Evolutionary conservation across 2,329 filamentous ascomycete species (phyloP), one percentile per base, ranked within the genome.

Genomic region (Neoascochyta sp.): DNA sequence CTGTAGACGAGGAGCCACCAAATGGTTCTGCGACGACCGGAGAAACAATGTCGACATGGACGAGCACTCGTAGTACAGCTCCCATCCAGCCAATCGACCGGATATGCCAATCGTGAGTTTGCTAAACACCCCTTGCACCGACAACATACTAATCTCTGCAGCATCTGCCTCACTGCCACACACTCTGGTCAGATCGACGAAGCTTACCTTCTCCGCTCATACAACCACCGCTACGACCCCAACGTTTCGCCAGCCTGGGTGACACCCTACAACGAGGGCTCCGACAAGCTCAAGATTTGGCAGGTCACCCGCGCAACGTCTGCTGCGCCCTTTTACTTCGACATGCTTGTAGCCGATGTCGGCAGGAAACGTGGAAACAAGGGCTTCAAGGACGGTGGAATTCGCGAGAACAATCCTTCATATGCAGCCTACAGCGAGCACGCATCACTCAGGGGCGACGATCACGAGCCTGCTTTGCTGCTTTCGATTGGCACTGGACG

Each of bases 241-340:
- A 50, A 62, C 0, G 59, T 65, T 1, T 57, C 64, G 3, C 66
- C 64, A 0, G 61, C 64, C 1, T 71, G 67, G 65, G 63, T 69
- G 5, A 67, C 63, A 3, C 54, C 58, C 2, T 72, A 72, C 55
- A 73, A 73, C 40, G 62, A 67, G 47, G 67, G 66, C 7, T 63
- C 64, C 5, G 67, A 71, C 34, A 52, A 56, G 22, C 51, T 72
- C 10, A 60, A 64, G 2, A 73, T 76, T 22, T 75, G 70, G 64
- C 54, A 73, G 47, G 71, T 73, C 1, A 71, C 69, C 0, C 52
- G 71, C 6, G 73, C 72, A 2, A 75, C 72, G 0, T 70, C 67
- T 1, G 73, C 73, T 3, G 71, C 71, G 0, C 71, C 71, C 0
- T 71, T 72, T 45, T 72, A 69, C 49, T 72, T 73, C 52, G 63